A percentile compares a stretch with the other conserved stretches of the same genome.
These are phyloP conservation scores for Kalanchoe fedtschenkoi DNA, from an alignment of 164 flowering plant genomes.

Conservation along the genomic window DNA sequence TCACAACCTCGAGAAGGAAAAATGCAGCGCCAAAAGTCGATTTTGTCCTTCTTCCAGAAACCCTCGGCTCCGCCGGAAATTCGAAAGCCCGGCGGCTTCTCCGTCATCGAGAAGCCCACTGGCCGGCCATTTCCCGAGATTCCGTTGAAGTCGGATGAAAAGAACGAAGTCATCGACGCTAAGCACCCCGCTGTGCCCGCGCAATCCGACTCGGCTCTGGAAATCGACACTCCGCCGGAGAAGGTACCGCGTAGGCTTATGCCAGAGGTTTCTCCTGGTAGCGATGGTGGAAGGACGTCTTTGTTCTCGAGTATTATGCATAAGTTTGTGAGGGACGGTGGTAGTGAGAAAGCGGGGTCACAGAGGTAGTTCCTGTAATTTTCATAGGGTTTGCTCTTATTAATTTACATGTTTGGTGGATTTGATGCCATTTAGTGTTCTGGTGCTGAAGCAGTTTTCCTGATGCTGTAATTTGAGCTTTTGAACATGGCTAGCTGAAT, in stretches of 20 bases:
- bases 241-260: constrained; percentile 58
- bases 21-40: constrained; percentile 79
- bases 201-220: constrained; percentile 16
- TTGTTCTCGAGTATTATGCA: constrained; percentile 64
- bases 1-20: constrained; percentile 1
- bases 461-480: neutral
- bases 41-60: constrained; percentile 58
- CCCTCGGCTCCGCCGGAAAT: constrained; percentile 34
- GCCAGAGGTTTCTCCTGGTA: constrained; percentile 12
- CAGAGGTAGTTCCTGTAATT: constrained; percentile 17
- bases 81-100: constrained; percentile 13
- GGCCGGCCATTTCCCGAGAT: constrained; percentile 13
- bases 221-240: constrained; percentile 92
- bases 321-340: constrained; percentile 48
- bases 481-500: neutral
- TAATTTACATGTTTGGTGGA: neutral
- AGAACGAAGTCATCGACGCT: neutral
- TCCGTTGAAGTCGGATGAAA: constrained; percentile 11
- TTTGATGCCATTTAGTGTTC: neutral
- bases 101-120: constrained; percentile 11
- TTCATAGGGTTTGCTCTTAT: constrained; percentile 2
- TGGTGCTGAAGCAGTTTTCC: no score
- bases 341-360: constrained; percentile 10
- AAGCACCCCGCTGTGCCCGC: constrained; percentile 7
- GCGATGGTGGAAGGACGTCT: constrained; percentile 21